Base-by-base conservation (phyloP, 2,329 filamentous ascomycete genomes). In the Trichoderma harzianum region DNA sequence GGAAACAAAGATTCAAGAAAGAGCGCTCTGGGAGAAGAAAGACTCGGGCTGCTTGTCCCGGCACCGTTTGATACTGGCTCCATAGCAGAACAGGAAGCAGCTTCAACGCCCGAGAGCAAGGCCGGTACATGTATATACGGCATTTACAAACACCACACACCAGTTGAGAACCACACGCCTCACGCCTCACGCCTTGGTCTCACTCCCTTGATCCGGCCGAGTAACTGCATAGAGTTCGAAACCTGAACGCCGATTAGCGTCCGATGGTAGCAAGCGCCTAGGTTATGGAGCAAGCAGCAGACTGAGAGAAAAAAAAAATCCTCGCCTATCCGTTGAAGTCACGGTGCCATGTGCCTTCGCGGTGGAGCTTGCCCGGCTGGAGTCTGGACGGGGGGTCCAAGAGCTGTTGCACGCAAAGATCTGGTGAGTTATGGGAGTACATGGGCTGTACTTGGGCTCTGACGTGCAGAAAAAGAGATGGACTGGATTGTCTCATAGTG, bases 181-280 rank as follows among this genome's bases (percentile, higher is more conserved):
- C 36, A 39, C 36, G 36, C 39, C 39, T 43, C 36, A 39, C 36
- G 36, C 36, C 36, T 36, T 43, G 16, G 39, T 43, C 24, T 63
- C 55, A 32, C 51, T 68, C 53, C 64, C 63, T 68, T 63, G 55
- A 39, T 60, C 47, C 70, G 63, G 57, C 57, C 60, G 53, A 60
- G 69, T 30, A 34, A 32, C 18, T 60, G 51, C 66, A 47, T 53
- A 36, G 63, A 57, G 69, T 67, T 66, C 36, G 70, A 55, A 32
- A 53, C 30, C 70, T 61, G 71, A 70, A 65, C 66, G 71, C 71
- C 71, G 66, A 70, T 72, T 63, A 69, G 66, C 34, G 67, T 65
- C 71, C 66, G 67, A 57, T 68, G 70, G 70, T 72, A 72, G 43
- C 70, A 72, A 70, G 66, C 71, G 60, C 71, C 70, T 62, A 43